Evolutionary conservation across 441 rosid genomes (phyloP).

Genomic region (Dalechampia spathulata): DNA sequence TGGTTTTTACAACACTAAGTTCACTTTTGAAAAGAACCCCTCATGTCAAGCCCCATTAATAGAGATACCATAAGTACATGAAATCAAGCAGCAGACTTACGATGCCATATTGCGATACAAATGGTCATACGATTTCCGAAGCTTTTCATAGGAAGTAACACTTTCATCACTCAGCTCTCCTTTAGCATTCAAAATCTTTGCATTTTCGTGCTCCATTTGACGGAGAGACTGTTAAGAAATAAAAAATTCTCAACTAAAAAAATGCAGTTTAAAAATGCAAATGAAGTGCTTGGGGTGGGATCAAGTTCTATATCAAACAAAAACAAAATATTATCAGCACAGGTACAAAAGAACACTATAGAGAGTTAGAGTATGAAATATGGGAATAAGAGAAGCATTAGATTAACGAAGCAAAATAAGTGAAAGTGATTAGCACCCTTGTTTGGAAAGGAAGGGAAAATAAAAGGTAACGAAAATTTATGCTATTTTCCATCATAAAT

Average conservation of each 20-base stretch:
- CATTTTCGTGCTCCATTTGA: constrained; percentile 98
- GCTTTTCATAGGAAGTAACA: constrained; percentile 84
- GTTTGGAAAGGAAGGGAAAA: no score
- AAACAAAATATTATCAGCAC: no score
- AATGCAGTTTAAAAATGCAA: background rate
- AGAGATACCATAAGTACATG: constrained; percentile 17
- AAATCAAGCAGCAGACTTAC: constrained; percentile 54
- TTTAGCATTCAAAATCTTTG: constrained; percentile 87
- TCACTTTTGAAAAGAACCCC: background rate
- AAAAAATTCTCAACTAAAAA: constrained; percentile 4
- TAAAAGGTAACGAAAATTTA: no score
- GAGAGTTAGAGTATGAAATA: background rate
- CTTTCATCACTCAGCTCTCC: constrained; percentile 98
- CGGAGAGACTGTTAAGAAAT: constrained; percentile 55
- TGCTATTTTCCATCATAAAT: no score
- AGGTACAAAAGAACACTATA: no score
- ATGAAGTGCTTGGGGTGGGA: background rate
- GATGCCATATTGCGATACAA: constrained; percentile 85
- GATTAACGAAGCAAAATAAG: no score
- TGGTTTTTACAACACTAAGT: background rate
- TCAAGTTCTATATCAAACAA: background rate
- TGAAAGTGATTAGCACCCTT: no score
- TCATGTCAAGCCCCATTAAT: constrained; percentile 3
- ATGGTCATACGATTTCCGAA: constrained; percentile 91
- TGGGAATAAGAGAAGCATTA: no score